phyloP scores from a whole-genome alignment of 768 basidiomycete genomes.

The Serendipita sp. region DNA sequence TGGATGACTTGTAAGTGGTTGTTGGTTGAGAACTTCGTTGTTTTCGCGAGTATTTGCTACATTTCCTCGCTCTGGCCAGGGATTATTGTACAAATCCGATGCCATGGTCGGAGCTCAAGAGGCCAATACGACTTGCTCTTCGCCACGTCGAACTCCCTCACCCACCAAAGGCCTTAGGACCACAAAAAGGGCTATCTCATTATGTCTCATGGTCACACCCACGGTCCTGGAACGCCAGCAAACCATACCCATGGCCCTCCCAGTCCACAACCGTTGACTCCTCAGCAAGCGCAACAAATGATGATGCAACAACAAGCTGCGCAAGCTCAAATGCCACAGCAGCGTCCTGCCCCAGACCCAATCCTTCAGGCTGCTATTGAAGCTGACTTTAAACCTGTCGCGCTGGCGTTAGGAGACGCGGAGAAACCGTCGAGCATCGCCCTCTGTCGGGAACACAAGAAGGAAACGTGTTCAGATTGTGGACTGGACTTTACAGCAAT shows the following conservation, averaged over 20 bases:
- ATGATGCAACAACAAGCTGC: constrained; percentile 21
- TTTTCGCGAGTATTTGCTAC: neutral
- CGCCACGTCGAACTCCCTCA: neutral
- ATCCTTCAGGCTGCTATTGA: constrained; percentile 63
- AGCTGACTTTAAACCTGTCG: constrained; percentile 44
- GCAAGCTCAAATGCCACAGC: constrained; percentile 21
- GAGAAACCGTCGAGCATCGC: constrained; percentile 31
- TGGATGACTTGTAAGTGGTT: neutral
- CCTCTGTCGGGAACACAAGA: constrained; percentile 49
- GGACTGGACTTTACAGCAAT: constrained; percentile 54
- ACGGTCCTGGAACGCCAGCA: constrained; percentile 36
- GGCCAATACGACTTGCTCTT: neutral
- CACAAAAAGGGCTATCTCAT: neutral
- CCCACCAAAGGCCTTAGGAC: neutral
- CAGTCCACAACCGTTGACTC: constrained; percentile 10
- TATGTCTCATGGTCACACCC: constrained; percentile 55
- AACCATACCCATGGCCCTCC: constrained; percentile 33
- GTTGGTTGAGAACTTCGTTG: neutral
- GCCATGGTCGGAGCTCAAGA: neutral
- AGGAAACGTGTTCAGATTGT: constrained; percentile 62
- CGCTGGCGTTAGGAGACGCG: constrained; percentile 36
- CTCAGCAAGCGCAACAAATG: constrained; percentile 8
- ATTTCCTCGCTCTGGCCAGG: neutral
- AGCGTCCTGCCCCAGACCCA: constrained; percentile 42
- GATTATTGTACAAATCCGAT: constrained; percentile 5